Conservation (phyloP, 1,284 basidiomycete species). For the Trametes polyzona region DNA sequence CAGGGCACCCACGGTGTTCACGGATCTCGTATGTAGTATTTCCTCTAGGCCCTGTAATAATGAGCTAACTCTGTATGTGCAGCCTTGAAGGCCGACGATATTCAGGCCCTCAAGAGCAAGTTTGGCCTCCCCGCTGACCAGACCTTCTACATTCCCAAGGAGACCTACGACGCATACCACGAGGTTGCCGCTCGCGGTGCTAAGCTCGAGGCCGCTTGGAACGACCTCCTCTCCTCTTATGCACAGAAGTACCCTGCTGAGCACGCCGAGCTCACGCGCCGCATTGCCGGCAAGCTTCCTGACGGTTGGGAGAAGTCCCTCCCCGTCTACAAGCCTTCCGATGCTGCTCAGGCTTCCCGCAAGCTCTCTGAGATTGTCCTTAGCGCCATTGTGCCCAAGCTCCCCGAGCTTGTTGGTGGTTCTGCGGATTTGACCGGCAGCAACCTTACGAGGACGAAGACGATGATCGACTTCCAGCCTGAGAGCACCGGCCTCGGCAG, state of each 20-base stretch:
- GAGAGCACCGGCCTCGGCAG: constrained; percentile 83
- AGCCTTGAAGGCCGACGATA: constrained; percentile 95
- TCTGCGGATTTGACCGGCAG: constrained; percentile 93
- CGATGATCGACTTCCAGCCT: constrained; percentile 89
- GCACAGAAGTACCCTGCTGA: constrained; percentile 81
- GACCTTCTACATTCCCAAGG: constrained; percentile 80
- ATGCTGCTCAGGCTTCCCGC: constrained; percentile 87
- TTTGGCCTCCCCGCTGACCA: constrained; percentile 84
- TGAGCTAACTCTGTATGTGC: not conserved
- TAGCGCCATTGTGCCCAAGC: constrained; percentile 70
- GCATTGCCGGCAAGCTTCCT: constrained; percentile 84
- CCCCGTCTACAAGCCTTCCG: constrained; percentile 81
- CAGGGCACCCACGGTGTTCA: constrained; percentile 95
- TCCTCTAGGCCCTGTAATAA: no score
- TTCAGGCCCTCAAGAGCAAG: constrained; percentile 82
- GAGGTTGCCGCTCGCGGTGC: constrained; percentile 75
- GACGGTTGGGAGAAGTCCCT: constrained; percentile 86
- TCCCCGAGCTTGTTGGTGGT: constrained; percentile 89
- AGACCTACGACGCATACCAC: constrained; percentile 73
- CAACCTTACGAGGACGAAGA: constrained; percentile 88
- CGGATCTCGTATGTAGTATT: constrained; percentile 71
- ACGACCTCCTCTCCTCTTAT: constrained; percentile 73
- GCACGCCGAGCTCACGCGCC: constrained; percentile 84
- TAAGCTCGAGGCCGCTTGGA: constrained; percentile 79
- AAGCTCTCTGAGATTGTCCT: constrained; percentile 93